Conservation (phyloP, 352 stramenopile species). For the Phytophthora cactorum region DNA sequence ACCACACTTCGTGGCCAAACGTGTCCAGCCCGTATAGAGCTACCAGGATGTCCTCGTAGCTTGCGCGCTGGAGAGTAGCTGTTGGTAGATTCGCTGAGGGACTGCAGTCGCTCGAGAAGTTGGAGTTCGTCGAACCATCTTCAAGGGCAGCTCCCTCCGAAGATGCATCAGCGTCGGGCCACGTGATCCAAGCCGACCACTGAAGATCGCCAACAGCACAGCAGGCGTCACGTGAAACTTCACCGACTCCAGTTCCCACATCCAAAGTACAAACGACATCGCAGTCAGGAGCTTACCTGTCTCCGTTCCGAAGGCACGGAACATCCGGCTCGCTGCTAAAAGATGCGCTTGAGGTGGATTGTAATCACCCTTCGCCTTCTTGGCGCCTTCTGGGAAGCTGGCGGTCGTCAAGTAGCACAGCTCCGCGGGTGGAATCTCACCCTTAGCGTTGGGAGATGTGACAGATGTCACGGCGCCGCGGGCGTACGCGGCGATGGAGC, state of each 20-base stretch:
- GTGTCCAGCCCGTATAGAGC: too few relatives aligned
- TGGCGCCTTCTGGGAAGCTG: conserved; percentile 17
- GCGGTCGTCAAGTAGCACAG: conserved; percentile 3
- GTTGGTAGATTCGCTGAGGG: background rate
- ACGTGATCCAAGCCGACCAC: conserved; percentile 3
- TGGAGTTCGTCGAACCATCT: conserved; percentile 13
- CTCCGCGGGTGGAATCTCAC: too few relatives aligned
- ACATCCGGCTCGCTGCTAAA: conserved; percentile 11
- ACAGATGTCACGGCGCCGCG: too few relatives aligned
- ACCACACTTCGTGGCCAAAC: too few relatives aligned
- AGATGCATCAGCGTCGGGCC: conserved; percentile 5
- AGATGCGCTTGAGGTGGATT: conserved; percentile 21
- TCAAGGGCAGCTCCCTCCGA: conserved; percentile 7
- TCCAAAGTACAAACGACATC: conserved; percentile 19
- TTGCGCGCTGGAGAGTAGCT: background rate
- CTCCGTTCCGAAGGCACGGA: conserved; percentile 2
- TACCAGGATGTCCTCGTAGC: too few relatives aligned
- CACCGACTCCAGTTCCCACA: conserved; percentile 23
- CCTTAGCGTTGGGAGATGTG: too few relatives aligned
- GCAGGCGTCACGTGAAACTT: conserved; percentile 10
- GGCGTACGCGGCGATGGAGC: too few relatives aligned
- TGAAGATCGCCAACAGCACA: conserved; percentile 24
- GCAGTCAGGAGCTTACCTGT: conserved; percentile 16
- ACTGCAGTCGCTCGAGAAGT: conserved; percentile 26
- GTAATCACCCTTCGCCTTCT: conserved; percentile 17